phyloP scores from a whole-genome alignment of 768 basidiomycete species.

The Coprinopsis strossmayeri region DNA sequence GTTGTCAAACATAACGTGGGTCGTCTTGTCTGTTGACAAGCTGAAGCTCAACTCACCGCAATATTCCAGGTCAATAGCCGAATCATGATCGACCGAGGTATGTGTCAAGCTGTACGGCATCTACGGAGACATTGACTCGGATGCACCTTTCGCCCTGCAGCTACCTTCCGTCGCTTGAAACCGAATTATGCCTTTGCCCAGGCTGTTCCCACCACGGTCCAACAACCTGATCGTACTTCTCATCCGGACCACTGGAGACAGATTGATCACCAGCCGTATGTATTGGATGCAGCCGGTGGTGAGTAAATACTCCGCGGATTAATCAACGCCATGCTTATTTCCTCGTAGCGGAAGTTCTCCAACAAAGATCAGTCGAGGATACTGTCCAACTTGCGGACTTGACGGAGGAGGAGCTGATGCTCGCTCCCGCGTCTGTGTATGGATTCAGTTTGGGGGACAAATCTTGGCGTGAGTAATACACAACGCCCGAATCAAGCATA shows the following conservation, averaged over 20 bases:
- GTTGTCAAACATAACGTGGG: slow-evolving; percentile 45
- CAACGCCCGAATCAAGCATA: background rate
- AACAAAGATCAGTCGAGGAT: slow-evolving; percentile 15
- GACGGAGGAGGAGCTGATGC: slow-evolving; percentile 45
- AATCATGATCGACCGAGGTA: slow-evolving; percentile 57
- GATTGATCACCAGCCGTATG: no score
- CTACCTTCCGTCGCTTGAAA: slow-evolving; percentile 47
- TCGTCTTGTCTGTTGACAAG: background rate
- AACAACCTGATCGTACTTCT: no score
- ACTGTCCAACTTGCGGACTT: slow-evolving; percentile 27
- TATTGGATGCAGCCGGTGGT: no score
- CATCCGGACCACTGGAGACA: no score
- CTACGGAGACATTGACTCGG: background rate
- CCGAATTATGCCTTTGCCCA: slow-evolving; percentile 41
- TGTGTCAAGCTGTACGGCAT: background rate
- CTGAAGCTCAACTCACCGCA: slow-evolving; percentile 1
- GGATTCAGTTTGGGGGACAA: slow-evolving; percentile 60
- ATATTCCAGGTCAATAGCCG: slow-evolving; percentile 43
- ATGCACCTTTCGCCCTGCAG: slow-evolving; percentile 13
- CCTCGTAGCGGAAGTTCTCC: slow-evolving; percentile 14
- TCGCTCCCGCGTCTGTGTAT: slow-evolving; percentile 51
- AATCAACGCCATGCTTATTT: no score
- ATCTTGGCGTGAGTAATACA: slow-evolving; percentile 41
- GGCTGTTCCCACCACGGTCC: slow-evolving; percentile 23
- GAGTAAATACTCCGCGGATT: no score